Evolutionary conservation across 768 basidiomycete species (phyloP).

Genomic region (Suillus fuscotomentosus): DNA sequence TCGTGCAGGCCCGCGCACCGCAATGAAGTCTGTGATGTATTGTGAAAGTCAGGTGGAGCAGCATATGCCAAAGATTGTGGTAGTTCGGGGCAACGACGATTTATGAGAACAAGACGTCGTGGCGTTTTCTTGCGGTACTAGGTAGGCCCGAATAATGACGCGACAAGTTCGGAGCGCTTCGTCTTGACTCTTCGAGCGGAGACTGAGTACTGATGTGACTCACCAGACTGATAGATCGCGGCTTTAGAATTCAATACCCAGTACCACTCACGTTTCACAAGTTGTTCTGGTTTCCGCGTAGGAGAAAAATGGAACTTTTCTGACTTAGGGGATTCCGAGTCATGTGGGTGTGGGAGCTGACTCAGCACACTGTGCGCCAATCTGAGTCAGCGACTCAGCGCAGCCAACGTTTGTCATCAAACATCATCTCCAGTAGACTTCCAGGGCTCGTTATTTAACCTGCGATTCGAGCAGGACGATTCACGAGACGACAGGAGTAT

Average conservation of each 20-base stretch:
- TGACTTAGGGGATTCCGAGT: not conserved
- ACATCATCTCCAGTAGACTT: not conserved
- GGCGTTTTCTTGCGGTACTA: not conserved
- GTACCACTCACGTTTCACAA: not conserved
- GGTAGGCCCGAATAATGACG: not conserved
- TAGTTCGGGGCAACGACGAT: not conserved
- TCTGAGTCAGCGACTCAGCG: no score
- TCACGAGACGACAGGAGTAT: constrained; percentile 6
- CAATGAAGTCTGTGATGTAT: not conserved
- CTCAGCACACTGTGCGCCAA: not conserved
- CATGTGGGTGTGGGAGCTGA: not conserved
- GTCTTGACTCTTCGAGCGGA: not conserved
- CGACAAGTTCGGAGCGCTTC: not conserved
- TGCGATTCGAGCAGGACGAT: not conserved
- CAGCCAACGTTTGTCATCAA: not conserved
- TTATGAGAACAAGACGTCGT: not conserved
- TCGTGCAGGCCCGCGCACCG: not conserved
- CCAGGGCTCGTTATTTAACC: not conserved
- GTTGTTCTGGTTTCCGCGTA: not conserved
- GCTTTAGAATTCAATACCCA: not conserved
- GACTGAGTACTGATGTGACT: not conserved
- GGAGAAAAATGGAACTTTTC: not conserved
- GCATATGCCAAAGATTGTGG: not conserved
- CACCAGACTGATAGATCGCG: not conserved
- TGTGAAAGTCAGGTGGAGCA: not conserved